Percentiles rank a stretch among this genome's conserved stretches.
Conservation (phyloP, 768 basidiomycete genomes). For the Rhodotorula paludigena region DNA sequence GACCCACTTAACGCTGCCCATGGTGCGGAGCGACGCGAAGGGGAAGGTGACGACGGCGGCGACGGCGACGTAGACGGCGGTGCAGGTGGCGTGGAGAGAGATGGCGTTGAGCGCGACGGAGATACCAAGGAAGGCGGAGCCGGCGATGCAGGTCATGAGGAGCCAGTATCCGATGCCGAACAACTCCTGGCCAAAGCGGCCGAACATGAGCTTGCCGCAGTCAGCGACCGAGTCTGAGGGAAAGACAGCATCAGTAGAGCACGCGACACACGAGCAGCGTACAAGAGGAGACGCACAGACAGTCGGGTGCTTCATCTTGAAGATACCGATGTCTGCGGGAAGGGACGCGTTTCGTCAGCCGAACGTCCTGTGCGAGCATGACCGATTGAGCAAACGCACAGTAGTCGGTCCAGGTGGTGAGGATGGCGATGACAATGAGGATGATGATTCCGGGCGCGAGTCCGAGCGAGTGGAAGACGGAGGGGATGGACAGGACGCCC, state of each 20-base stretch:
- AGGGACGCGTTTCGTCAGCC: too few relatives aligned
- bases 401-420: conserved; percentile 20
- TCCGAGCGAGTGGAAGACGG: conserved; percentile 26
- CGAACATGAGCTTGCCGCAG: conserved; percentile 21
- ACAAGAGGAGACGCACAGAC: conserved; percentile 8
- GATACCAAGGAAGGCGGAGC: conserved; percentile 45
- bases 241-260: background rate
- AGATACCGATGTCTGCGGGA: conserved; percentile 27
- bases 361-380: too few relatives aligned
- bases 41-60: conserved; percentile 41
- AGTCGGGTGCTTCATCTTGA: conserved; percentile 23
- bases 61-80: conserved; percentile 47
- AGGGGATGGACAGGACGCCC: conserved; percentile 27
- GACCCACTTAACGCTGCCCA: conserved; percentile 45
- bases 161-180: conserved; percentile 32
- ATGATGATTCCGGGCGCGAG: conserved; percentile 28
- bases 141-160: conserved; percentile 40
- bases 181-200: conserved; percentile 19
- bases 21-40: conserved; percentile 43
- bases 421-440: conserved; percentile 13
- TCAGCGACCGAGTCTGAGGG: conserved; percentile 23
- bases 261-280: background rate
- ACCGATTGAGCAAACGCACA: too few relatives aligned
- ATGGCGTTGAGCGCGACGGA: conserved; percentile 48
- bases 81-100: conserved; percentile 47